Percentiles rank a stretch among this genome's conserved stretches.
Conservation (phyloP, 2,329 filamentous ascomycete genomes). For the Neonectria neomacrospora region DNA sequence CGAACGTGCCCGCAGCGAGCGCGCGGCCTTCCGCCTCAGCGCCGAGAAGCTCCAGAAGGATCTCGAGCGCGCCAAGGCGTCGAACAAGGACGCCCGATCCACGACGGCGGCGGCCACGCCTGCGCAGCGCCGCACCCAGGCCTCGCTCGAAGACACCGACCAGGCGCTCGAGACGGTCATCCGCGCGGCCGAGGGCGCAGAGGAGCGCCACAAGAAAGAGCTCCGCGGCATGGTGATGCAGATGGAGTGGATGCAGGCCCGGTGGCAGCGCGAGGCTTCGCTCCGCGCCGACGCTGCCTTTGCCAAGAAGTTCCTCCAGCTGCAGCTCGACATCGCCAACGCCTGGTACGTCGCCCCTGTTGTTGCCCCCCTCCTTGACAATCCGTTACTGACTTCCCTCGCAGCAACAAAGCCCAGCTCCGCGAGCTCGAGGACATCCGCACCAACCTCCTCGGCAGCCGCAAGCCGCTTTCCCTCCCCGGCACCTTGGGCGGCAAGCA, state of each 20-base stretch:
- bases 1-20: slow-evolving; percentile 74
- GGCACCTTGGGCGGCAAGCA: slow-evolving; percentile 17
- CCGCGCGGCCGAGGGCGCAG: slow-evolving; percentile 68
- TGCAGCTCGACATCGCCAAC: slow-evolving; percentile 84
- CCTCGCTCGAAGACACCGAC: slow-evolving; percentile 55
- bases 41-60: slow-evolving; percentile 66
- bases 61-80: slow-evolving; percentile 53
- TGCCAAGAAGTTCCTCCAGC: slow-evolving; percentile 84
- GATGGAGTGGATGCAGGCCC: slow-evolving; percentile 88
- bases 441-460: slow-evolving; percentile 54
- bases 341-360: slow-evolving; percentile 77
- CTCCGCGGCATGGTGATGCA: slow-evolving; percentile 86
- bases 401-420: slow-evolving; percentile 92
- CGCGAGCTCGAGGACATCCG: slow-evolving; percentile 85
- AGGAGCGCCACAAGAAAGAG: slow-evolving; percentile 78
- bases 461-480: slow-evolving; percentile 50
- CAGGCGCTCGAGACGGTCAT: slow-evolving; percentile 69
- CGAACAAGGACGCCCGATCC: slow-evolving; percentile 20
- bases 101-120: slow-evolving; percentile 24
- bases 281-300: slow-evolving; percentile 85
- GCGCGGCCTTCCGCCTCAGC: slow-evolving; percentile 64
- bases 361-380: slow-evolving; percentile 7
- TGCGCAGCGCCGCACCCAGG: slow-evolving; percentile 39
- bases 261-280: slow-evolving; percentile 81
- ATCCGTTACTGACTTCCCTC: slow-evolving; percentile 24